A percentile compares a stretch with the other conserved stretches of the same genome.
Conservation (phyloP, 768 basidiomycete species). For the Psilocybe subaeruginosa region DNA sequence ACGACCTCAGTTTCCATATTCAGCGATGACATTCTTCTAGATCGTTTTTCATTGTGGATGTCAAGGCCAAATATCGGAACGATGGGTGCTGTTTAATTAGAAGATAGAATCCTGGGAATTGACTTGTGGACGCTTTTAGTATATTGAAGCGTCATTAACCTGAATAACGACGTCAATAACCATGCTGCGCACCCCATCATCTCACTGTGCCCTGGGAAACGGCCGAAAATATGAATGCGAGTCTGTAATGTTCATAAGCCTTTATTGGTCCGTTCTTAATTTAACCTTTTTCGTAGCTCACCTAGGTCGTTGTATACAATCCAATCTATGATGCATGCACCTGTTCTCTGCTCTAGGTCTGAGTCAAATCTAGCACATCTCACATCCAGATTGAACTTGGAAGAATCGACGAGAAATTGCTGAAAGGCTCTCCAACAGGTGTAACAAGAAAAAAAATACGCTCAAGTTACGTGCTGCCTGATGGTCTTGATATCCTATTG, state of each 20-base stretch:
- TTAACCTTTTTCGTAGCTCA: neutral
- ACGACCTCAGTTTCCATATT: conserved; percentile 6
- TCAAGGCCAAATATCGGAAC: neutral
- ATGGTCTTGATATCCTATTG: conserved; percentile 2
- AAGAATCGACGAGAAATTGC: neutral
- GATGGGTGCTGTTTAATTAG: neutral
- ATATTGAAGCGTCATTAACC: too few species aligned
- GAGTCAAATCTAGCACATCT: neutral
- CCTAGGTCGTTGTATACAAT: too few species aligned
- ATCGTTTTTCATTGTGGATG: conserved; percentile 5
- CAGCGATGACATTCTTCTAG: conserved; percentile 6
- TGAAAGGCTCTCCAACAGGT: neutral
- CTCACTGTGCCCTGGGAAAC: neutral
- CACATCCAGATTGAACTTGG: neutral
- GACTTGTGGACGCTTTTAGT: too few species aligned
- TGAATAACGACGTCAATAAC: too few species aligned
- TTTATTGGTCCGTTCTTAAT: neutral
- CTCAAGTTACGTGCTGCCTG: neutral
- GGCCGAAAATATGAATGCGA: neutral
- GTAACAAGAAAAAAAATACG: neutral
- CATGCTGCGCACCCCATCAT: too few species aligned
- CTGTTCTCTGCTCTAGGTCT: neutral
- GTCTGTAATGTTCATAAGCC: neutral
- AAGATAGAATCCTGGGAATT: neutral
- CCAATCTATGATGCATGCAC: too few species aligned